phyloP scores from a whole-genome alignment of 495 filamentous ascomycete genomes.

The Penicillium macrosclerotiorum region DNA sequence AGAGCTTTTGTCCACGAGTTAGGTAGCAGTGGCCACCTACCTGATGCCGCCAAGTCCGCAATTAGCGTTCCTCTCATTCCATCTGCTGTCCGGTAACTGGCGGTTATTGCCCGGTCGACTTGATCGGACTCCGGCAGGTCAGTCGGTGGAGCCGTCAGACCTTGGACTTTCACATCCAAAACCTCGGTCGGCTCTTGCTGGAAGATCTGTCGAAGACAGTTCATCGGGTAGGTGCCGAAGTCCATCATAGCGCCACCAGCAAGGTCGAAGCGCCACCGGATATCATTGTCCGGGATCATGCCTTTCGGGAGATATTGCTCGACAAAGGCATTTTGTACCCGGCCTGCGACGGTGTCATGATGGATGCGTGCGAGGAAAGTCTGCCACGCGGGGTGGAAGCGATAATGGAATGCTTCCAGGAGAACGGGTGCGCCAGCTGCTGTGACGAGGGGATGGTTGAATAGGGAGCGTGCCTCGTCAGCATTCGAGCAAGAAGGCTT shows the following conservation, averaged over 20 bases:
- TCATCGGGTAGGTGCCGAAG: slow-evolving; percentile 50
- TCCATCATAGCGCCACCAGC: slow-evolving; percentile 61
- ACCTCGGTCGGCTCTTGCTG: slow-evolving; percentile 27
- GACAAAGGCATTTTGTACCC: slow-evolving; percentile 5
- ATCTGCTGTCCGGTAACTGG: slow-evolving; percentile 40
- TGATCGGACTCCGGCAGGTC: slow-evolving; percentile 16
- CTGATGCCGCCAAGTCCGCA: slow-evolving; percentile 24
- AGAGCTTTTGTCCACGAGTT: slow-evolving; percentile 9
- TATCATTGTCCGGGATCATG: slow-evolving; percentile 39
- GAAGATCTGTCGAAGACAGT: slow-evolving; percentile 39
- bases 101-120: slow-evolving; percentile 40
- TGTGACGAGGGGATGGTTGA: slow-evolving; percentile 31
- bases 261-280: slow-evolving; percentile 53
- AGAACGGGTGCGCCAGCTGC: slow-evolving; percentile 37
- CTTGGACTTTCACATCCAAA: not conserved
- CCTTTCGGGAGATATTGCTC: slow-evolving; percentile 16
- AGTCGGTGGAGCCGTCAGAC: not conserved
- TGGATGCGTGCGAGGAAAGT: slow-evolving; percentile 45
- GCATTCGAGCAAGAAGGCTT: slow-evolving; percentile 45
- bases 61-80: slow-evolving; percentile 41
- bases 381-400: slow-evolving; percentile 56
- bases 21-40: no score
- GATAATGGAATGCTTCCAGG: slow-evolving; percentile 59
- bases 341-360: slow-evolving; percentile 12
- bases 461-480: slow-evolving; percentile 35